These are phyloP conservation scores for Puccinia novopanici DNA, from an alignment of 1,284 basidiomycete species.

Conservation along the genomic window DNA sequence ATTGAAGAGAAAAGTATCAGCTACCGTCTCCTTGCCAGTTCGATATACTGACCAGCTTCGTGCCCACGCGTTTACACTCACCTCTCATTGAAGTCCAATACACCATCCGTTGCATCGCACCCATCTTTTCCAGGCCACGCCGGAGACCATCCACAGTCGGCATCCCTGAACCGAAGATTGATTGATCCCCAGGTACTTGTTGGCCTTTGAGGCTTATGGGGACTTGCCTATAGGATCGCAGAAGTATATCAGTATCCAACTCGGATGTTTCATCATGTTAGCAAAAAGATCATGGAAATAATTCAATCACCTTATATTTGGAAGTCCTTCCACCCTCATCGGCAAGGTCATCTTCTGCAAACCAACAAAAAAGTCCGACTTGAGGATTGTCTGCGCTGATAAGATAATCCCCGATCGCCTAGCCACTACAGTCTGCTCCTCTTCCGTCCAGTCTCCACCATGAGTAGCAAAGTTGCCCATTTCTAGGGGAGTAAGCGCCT, in stretches of 20 bases:
- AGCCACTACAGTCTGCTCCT: conserved; percentile 65
- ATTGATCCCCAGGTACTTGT: conserved; percentile 26
- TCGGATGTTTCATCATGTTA: neutral
- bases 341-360: conserved; percentile 88
- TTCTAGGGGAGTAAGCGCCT: conserved; percentile 81
- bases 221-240: conserved; percentile 38
- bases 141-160: conserved; percentile 66
- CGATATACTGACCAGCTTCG: neutral
- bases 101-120: conserved; percentile 74
- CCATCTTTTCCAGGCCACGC: conserved; percentile 76
- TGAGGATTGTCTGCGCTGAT: conserved; percentile 89
- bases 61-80: conserved; percentile 4
- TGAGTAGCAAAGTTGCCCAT: conserved; percentile 66
- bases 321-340: conserved; percentile 49
- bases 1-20: neutral
- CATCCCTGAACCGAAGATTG: conserved; percentile 42
- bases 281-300: neutral
- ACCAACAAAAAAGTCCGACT: conserved; percentile 64
- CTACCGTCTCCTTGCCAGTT: neutral
- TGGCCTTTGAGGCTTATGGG: conserved; percentile 34
- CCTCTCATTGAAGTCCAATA: conserved; percentile 87
- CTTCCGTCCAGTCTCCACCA: conserved; percentile 50
- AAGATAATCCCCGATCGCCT: conserved; percentile 83
- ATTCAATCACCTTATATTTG: conserved; percentile 43
- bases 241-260: neutral